Base-by-base conservation (phyloP, 106 monocot species). In the Dactylorhiza incarnata region DNA sequence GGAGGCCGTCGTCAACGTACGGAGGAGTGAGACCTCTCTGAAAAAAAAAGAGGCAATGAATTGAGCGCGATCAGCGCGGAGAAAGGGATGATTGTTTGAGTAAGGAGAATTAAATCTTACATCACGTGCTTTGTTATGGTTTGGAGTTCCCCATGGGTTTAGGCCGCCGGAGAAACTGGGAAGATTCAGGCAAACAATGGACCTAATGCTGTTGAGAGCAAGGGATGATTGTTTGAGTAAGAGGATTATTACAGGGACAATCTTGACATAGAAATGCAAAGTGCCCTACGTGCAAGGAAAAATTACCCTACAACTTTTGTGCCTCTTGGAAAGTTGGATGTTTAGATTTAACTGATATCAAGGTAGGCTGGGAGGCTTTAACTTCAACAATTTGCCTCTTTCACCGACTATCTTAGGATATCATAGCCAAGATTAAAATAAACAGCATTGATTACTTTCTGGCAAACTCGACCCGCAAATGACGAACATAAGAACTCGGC, bases 61-160 rank as follows among this genome's bases (percentile, higher is more conserved):
- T 59, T 59, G 9, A 20, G 58, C 4, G 6, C 19, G 17, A 19
- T n/a, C n/a, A n/a, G 17, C 3, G 20, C 20, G 0, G 56, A 56
- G 56, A 16, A 63, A 63, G 63, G 11, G n/a, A n/a, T n/a, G n/a
- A n/a, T n/a, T n/a, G n/a, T n/a, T n/a, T n/a, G n/a, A n/a, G n/a
- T n/a, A n/a, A n/a, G 12, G 56, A 26, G 58, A 48, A 20, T 56
- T 56, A 10, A 77, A 77, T 80, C 90, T 89, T 20, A 97, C 96
- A 83, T 91, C 83, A 78, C 79, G 79, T 26, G 65, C 6, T 86
- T 86, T 89, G 77, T 59, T 82, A 65, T 75, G 82, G 75, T 76
- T 77, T 20, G 93, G 93, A 53, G 88, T 89, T 77, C 96, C 96
- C 96, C 96, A 97, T 61, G 96, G 96, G 81, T 97, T 97, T n/a